Conservation (phyloP, 1,284 basidiomycete genomes). For the Fomitiporia mediterranea region DNA sequence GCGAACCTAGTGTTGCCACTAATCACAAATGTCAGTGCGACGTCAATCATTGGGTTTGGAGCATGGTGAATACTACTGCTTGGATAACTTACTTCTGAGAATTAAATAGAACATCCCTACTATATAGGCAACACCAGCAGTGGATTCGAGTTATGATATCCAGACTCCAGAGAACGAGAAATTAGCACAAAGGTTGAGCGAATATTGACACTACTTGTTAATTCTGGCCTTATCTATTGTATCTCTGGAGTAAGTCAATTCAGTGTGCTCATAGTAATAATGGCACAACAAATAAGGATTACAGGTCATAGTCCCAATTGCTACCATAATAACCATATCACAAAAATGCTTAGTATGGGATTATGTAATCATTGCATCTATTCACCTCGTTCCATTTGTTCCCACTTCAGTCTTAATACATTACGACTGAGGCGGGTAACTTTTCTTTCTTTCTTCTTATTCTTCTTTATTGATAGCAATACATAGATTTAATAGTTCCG, state of each 20-base stretch:
- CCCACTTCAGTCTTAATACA: too few species aligned
- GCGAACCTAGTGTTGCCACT: not conserved
- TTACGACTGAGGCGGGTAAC: too few species aligned
- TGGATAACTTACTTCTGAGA: not conserved
- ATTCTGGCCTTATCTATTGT: conserved; percentile 7
- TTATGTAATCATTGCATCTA: too few species aligned
- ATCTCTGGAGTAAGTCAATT: not conserved
- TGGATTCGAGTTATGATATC: not conserved
- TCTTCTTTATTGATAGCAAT: too few species aligned
- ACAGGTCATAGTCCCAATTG: not conserved
- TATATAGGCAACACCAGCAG: not conserved
- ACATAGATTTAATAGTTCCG: too few species aligned
- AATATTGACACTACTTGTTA: conserved; percentile 4
- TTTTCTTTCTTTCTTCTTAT: too few species aligned
- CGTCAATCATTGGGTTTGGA: not conserved
- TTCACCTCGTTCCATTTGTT: too few species aligned
- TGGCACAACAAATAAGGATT: too few species aligned
- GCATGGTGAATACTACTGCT: not conserved
- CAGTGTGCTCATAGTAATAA: too few species aligned
- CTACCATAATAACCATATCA: too few species aligned
- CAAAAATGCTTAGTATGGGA: too few species aligned
- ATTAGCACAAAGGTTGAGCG: conserved; percentile 8
- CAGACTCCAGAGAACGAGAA: not conserved
- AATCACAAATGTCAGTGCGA: conserved; percentile 6
- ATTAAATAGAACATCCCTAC: not conserved